phyloP scores from a whole-genome alignment of 1,284 basidiomycete genomes.

The Ganoderma sp. region DNA sequence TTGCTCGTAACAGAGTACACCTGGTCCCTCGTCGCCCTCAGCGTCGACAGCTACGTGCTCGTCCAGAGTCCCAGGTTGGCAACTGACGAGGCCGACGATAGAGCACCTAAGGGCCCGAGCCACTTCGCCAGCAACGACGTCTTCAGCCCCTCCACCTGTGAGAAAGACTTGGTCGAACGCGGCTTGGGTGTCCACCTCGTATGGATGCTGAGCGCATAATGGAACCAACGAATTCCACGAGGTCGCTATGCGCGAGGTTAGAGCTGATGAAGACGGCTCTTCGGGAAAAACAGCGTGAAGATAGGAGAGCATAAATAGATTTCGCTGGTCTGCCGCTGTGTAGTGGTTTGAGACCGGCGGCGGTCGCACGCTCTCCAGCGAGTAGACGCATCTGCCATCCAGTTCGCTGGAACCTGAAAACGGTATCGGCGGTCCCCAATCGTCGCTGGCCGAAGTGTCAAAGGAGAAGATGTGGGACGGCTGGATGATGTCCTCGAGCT shows the following conservation, averaged over 20 bases:
- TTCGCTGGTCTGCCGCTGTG: slow-evolving; percentile 77
- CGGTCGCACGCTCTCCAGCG: slow-evolving; percentile 46
- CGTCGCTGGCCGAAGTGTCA: slow-evolving; percentile 37
- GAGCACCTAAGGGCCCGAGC: slow-evolving; percentile 79
- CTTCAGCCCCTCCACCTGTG: slow-evolving; percentile 74
- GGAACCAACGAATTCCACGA: slow-evolving; percentile 77
- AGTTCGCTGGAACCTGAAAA: neutral
- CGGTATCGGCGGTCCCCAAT: slow-evolving; percentile 10
- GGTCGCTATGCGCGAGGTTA: slow-evolving; percentile 44
- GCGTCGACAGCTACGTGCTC: slow-evolving; percentile 12
- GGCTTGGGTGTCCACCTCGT: slow-evolving; percentile 60
- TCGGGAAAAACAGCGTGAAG: slow-evolving; percentile 70
- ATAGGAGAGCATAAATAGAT: slow-evolving; percentile 80
- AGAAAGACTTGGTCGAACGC: slow-evolving; percentile 70
- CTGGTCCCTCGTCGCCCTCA: neutral
- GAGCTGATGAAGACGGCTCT: slow-evolving; percentile 17
- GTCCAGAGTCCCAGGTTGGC: slow-evolving; percentile 50
- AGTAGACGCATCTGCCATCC: slow-evolving; percentile 12
- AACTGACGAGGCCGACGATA: slow-evolving; percentile 75
- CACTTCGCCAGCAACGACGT: slow-evolving; percentile 72
- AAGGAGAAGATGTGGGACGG: slow-evolving; percentile 74
- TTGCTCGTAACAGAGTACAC: slow-evolving; percentile 58
- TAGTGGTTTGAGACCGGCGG: slow-evolving; percentile 51
- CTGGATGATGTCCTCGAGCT: slow-evolving; percentile 70
- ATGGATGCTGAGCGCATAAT: slow-evolving; percentile 72